A percentile compares a stretch with the other conserved stretches of the same genome.
These are phyloP conservation scores for Erigeron canadensis DNA, from an alignment of 129 eudicot species.

Conservation along the genomic window DNA sequence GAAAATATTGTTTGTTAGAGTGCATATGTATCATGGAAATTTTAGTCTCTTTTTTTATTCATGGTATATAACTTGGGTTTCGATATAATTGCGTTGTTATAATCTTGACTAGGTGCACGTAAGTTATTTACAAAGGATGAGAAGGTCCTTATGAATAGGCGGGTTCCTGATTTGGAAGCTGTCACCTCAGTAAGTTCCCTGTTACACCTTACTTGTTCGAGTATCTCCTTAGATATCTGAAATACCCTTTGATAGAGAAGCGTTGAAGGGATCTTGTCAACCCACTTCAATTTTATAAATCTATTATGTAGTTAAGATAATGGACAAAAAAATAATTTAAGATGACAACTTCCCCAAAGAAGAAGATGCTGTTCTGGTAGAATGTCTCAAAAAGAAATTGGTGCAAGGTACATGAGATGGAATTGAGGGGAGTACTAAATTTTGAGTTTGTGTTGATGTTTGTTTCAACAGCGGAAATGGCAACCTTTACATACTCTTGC, in stretches of 20 bases:
- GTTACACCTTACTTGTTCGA: not conserved
- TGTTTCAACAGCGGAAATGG: slow-evolving; percentile 78
- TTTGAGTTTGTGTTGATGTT: slow-evolving; percentile 18
- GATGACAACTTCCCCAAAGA: not conserved
- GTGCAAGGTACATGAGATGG: slow-evolving; percentile 4
- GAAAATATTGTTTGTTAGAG: not conserved
- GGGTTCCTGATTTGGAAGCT: slow-evolving; percentile 69
- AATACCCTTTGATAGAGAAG: not conserved
- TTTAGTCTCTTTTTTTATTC: not conserved
- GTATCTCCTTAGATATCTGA: not conserved
- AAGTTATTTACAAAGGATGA: slow-evolving; percentile 90
- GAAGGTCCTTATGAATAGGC: slow-evolving; percentile 69
- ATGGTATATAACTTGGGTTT: not conserved
- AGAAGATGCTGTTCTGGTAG: not conserved
- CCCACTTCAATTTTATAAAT: not conserved
- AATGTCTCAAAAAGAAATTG: not conserved
- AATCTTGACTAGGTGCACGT: slow-evolving; percentile 57
- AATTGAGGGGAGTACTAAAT: not conserved
- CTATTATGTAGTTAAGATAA: not conserved
- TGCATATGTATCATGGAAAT: slow-evolving; percentile 2
- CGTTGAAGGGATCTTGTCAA: slow-evolving; percentile 3
- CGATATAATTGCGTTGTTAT: not conserved
- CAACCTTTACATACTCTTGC: slow-evolving; percentile 86
- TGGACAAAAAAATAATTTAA: not conserved
- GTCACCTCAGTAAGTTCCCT: slow-evolving; percentile 85